phyloP scores from a whole-genome alignment of 352 stramenopile genomes.

The Thraustochytrium sp. region DNA sequence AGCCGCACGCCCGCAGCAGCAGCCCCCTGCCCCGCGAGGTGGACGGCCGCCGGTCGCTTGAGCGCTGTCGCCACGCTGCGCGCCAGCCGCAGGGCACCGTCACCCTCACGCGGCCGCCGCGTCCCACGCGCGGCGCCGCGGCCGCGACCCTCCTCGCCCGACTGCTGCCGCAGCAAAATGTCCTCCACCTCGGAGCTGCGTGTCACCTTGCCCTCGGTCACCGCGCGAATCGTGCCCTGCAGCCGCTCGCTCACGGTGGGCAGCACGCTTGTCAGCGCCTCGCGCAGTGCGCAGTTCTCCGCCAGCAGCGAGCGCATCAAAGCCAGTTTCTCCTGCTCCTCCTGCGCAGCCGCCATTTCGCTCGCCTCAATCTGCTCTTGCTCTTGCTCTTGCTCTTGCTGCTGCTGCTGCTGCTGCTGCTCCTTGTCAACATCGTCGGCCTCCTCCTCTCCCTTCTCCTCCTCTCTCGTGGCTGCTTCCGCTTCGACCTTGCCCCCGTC shows the following conservation, averaged over 20 bases:
- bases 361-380: background rate
- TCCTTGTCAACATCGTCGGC: background rate
- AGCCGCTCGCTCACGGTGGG: background rate
- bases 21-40: too few relatives aligned
- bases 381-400: background rate
- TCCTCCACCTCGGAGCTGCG: background rate
- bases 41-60: background rate
- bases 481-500: background rate
- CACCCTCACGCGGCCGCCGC: background rate
- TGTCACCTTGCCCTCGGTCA: background rate
- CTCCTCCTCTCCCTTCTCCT: background rate
- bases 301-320: background rate
- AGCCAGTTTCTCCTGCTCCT: background rate
- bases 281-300: background rate
- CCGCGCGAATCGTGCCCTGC: background rate
- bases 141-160: too few relatives aligned
- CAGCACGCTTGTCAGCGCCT: background rate
- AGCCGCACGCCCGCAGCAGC: too few relatives aligned
- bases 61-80: background rate
- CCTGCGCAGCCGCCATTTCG: background rate
- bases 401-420: background rate
- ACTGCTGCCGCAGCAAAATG: background rate
- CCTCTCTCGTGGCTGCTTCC: background rate
- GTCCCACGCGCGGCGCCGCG: too few relatives aligned
- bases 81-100: background rate